These are phyloP conservation scores for Paraphoma sp. DNA, from an alignment of 2,329 filamentous ascomycete genomes.

Conservation along the genomic window DNA sequence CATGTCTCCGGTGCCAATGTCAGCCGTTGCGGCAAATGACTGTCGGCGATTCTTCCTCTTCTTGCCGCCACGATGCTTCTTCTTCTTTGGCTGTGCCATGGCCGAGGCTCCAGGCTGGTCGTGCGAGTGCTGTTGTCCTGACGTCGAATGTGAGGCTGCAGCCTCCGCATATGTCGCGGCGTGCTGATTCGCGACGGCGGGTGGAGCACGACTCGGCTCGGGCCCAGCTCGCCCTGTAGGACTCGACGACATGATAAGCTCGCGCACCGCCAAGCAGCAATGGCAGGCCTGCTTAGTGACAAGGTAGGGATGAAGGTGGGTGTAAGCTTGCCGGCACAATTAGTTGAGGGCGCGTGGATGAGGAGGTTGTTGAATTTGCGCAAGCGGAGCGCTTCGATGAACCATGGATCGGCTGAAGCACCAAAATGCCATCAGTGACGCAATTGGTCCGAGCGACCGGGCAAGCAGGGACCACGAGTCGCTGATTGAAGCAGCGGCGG, in stretches of 20 bases:
- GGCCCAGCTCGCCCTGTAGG: constrained; percentile 13
- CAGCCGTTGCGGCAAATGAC: constrained; percentile 71
- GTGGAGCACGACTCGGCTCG: constrained; percentile 10
- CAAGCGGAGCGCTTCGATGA: background rate
- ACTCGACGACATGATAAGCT: constrained; percentile 23
- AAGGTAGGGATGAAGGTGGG: constrained; percentile 1
- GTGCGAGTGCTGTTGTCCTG: constrained; percentile 6
- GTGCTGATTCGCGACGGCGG: constrained; percentile 12
- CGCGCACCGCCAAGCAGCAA: constrained; percentile 7
- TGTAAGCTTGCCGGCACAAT: background rate
- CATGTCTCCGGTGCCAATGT: constrained; percentile 62
- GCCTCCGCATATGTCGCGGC: constrained; percentile 21
- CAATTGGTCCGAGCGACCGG: constrained; percentile 3
- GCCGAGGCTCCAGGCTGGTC: constrained; percentile 15
- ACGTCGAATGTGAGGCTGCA: constrained; percentile 14
- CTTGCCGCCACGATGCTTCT: constrained; percentile 77
- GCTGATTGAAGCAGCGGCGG: background rate
- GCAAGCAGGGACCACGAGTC: background rate
- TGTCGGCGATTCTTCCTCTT: constrained; percentile 78
- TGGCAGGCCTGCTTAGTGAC: background rate
- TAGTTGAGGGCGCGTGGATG: background rate
- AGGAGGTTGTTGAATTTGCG: background rate
- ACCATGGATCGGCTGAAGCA: background rate
- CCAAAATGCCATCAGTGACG: constrained; percentile 3
- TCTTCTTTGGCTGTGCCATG: constrained; percentile 62